These are phyloP conservation scores for Naganishia vaughanmartiniae DNA, from an alignment of 768 basidiomycete genomes.

Conservation along the genomic window DNA sequence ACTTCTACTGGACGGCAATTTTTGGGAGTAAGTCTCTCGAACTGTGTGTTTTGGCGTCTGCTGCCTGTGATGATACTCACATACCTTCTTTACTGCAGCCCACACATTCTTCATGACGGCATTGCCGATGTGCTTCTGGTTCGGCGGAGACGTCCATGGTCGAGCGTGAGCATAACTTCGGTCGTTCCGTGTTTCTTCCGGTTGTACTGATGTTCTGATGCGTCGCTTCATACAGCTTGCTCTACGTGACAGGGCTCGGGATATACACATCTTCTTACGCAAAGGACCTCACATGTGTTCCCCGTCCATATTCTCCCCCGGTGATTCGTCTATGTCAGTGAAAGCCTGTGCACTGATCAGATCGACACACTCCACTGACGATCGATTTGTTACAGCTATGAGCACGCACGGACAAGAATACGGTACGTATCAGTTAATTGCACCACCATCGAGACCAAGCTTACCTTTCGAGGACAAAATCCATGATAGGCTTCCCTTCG, in stretches of 20 bases:
- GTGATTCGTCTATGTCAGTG: conserved; percentile 79
- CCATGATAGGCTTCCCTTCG: conserved; percentile 72
- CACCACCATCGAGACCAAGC: neutral
- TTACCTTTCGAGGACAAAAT: conserved; percentile 15
- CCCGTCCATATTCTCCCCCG: conserved; percentile 84
- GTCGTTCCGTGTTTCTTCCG: neutral
- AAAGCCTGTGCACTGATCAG: neutral
- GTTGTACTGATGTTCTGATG: neutral
- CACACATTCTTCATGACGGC: conserved; percentile 80
- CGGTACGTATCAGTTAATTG: conserved; percentile 29
- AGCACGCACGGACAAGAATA: conserved; percentile 45
- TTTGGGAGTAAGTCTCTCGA: conserved; percentile 47
- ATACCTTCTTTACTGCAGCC: conserved; percentile 32
- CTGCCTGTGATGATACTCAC: neutral
- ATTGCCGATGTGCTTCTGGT: conserved; percentile 83
- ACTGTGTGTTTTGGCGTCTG: neutral
- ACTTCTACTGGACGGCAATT: conserved; percentile 52
- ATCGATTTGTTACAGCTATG: conserved; percentile 38
- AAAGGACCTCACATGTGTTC: conserved; percentile 86
- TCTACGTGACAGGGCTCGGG: conserved; percentile 70
- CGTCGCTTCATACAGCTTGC: conserved; percentile 56
- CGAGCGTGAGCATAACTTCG: conserved; percentile 62
- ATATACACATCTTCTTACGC: conserved; percentile 82
- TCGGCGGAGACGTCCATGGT: conserved; percentile 70
- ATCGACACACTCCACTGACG: neutral